Evolutionary conservation across 2,329 filamentous ascomycete genomes (phyloP).

Genomic region (Calonectria hongkongensis): DNA sequence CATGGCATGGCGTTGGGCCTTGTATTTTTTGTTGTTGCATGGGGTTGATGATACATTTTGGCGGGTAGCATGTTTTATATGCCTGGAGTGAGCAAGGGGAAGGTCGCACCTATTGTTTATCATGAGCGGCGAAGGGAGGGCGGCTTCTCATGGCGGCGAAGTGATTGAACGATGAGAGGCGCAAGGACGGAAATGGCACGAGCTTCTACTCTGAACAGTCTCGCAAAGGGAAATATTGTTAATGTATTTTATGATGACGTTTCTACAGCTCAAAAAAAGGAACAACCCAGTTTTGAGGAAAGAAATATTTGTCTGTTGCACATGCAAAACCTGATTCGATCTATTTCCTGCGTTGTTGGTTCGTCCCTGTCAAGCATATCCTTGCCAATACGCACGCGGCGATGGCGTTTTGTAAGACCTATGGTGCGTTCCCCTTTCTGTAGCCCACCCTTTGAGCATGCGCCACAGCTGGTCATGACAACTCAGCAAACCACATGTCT

Average conservation of each 20-base stretch:
- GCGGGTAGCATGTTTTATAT: conserved; percentile 35
- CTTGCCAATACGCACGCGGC: background rate
- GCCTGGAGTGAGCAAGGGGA: conserved; percentile 14
- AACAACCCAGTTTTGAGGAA: conserved; percentile 4
- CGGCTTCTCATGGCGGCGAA: conserved; percentile 39
- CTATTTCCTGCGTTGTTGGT: background rate
- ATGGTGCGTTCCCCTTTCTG: too few relatives aligned
- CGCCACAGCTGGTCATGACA: too few relatives aligned
- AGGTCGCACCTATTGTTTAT: conserved; percentile 41
- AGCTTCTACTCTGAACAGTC: conserved; percentile 22
- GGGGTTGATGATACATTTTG: conserved; percentile 39
- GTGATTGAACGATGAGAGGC: conserved; percentile 51
- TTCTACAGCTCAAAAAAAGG: conserved; percentile 18
- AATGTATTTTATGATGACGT: conserved; percentile 17
- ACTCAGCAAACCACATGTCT: too few relatives aligned
- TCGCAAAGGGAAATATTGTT: conserved; percentile 5
- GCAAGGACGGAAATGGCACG: conserved; percentile 50
- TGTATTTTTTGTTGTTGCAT: conserved; percentile 47
- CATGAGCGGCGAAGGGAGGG: conserved; percentile 31
- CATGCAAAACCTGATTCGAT: background rate
- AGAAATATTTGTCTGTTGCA: background rate
- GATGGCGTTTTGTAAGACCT: too few relatives aligned
- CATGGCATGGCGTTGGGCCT: conserved; percentile 53
- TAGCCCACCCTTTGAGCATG: too few relatives aligned
- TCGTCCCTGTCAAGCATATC: background rate